A percentile compares a stretch with the other conserved stretches of the same genome.
phyloP scores from a whole-genome alignment of 495 filamentous ascomycete species.

The Xylaria scruposa region DNA sequence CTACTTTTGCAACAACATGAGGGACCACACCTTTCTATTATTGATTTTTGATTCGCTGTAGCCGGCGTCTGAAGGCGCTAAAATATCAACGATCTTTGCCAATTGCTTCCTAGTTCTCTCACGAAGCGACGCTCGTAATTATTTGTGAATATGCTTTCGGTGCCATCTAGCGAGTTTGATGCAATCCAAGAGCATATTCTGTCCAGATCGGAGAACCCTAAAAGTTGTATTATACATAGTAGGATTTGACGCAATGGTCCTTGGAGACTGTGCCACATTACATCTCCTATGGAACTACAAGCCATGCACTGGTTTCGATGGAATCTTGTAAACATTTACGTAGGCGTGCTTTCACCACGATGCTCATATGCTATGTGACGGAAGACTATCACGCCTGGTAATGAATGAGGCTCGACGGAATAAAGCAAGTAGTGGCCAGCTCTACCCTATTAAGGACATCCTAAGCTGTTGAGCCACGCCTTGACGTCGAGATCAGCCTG shows the following conservation, averaged over 20 bases:
- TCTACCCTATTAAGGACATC: background rate
- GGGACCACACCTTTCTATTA: conserved; percentile 15
- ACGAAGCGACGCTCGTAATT: conserved; percentile 2
- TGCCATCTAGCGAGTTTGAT: conserved; percentile 10
- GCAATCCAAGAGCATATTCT: background rate
- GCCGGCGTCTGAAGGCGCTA: conserved; percentile 7
- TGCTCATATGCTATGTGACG: background rate
- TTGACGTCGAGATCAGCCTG: background rate
- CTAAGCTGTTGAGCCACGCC: background rate
- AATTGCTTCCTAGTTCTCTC: conserved; percentile 1
- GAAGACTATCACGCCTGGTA: background rate
- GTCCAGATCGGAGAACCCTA: conserved; percentile 10
- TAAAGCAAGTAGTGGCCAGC: background rate
- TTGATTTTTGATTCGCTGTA: conserved; percentile 16
- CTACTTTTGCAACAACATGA: conserved; percentile 25
- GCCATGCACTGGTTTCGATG: background rate
- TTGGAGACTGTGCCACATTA: background rate
- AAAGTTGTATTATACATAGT: background rate
- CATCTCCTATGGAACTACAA: no score
- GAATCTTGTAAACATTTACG: background rate
- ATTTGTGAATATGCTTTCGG: conserved; percentile 6
- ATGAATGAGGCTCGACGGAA: background rate
- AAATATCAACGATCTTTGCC: conserved; percentile 20
- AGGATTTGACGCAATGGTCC: background rate
- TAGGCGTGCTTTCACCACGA: background rate